Base-by-base conservation (phyloP, 768 basidiomycete genomes). In the Saitozyma sp. region DNA sequence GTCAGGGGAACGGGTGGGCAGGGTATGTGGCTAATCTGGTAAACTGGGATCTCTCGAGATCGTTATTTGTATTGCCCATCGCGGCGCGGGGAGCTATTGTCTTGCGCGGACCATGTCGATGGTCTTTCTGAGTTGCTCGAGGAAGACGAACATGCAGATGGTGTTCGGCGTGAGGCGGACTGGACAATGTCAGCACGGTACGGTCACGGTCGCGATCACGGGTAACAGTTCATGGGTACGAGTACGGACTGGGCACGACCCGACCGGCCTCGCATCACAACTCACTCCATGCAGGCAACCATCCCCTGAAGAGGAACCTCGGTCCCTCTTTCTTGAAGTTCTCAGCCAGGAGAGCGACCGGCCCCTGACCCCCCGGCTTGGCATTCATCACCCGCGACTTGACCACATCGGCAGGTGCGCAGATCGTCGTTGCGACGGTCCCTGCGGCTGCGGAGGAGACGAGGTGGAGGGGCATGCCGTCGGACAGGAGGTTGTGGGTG, bases 221-320 rank as follows among this genome's bases (percentile, higher is more conserved):
- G n/a, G n/a, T n/a, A n/a, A n/a, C n/a, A n/a, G n/a, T n/a, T n/a
- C n/a, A n/a, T n/a, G n/a, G n/a, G n/a, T n/a, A n/a, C n/a, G n/a
- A n/a, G n/a, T n/a, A n/a, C n/a, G n/a, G n/a, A n/a, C n/a, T n/a
- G n/a, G n/a, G n/a, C n/a, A n/a, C n/a, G n/a, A n/a, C n/a, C n/a
- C n/a, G n/a, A n/a, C n/a, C n/a, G n/a, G n/a, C n/a, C n/a, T n/a
- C n/a, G n/a, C n/a, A n/a, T n/a, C n/a, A 46, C 13, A 2, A 76
- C 77, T 70, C 59, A 78, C 77, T 73, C 74, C 78, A 79, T 41
- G 78, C 78, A 9, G 78, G 76, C 42, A 76, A 60, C 78, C 78
- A 79, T 42, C 78, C 78, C 48, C 71, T 74, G 67, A 79, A 77
- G 41, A 79, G 57, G 67, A 79, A 76, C 29, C 71, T 59, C n/a